These are phyloP conservation scores for Helicocarpus griseus DNA, from an alignment of 2,329 filamentous ascomycete genomes.

Conservation along the genomic window DNA sequence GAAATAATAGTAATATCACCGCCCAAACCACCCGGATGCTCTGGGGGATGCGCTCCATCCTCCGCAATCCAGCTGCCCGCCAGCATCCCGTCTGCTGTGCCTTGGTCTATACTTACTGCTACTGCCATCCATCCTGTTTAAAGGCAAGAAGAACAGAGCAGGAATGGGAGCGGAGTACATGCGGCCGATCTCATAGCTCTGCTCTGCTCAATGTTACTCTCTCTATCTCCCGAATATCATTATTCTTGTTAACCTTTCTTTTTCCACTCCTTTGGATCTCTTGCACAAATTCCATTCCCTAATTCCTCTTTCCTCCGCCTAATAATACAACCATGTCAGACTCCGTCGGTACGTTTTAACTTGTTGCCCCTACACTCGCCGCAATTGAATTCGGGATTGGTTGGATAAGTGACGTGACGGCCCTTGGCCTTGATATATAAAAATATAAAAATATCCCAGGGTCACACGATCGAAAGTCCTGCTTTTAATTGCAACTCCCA, in stretches of 20 bases:
- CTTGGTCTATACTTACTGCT: neutral
- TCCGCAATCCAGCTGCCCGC: too few species aligned
- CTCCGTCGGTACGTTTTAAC: slow-evolving; percentile 34
- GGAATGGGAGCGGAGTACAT: neutral
- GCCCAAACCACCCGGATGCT: too few species aligned
- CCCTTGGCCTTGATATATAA: too few species aligned
- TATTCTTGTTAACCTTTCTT: neutral
- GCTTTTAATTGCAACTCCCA: too few species aligned
- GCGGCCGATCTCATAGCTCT: neutral
- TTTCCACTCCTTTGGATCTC: neutral
- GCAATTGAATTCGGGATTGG: neutral
- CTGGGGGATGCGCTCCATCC: too few species aligned
- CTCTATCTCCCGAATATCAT: neutral
- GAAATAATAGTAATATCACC: too few species aligned
- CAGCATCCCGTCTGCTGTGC: too few species aligned
- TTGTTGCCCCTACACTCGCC: neutral
- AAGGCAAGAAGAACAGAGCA: neutral
- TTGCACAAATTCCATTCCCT: neutral
- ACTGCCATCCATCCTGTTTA: too few species aligned
- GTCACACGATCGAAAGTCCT: neutral
- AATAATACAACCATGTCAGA: slow-evolving; percentile 32
- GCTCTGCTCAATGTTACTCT: neutral
- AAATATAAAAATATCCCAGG: neutral
- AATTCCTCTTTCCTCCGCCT: neutral
- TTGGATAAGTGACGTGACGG: too few species aligned